These are phyloP conservation scores for Arachis hypogaea DNA, from an alignment of 306 rosid genomes.

Conservation along the genomic window DNA sequence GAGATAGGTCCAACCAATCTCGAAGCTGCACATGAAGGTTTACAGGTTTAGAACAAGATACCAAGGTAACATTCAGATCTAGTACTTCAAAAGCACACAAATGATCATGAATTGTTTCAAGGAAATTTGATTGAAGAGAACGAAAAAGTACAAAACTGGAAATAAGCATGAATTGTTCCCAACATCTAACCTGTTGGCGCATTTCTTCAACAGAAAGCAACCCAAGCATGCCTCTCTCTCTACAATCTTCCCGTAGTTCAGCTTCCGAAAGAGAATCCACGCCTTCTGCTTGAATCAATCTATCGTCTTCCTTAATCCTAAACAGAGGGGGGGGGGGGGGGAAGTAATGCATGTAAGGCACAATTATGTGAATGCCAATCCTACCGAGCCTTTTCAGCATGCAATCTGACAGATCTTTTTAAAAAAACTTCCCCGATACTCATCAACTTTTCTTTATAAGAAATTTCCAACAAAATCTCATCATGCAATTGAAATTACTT, in stretches of 20 bases:
- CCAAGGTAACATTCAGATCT: slow-evolving; percentile 28
- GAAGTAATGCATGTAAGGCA: slow-evolving; percentile 17
- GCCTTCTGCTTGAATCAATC: slow-evolving; percentile 86
- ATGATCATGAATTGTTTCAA: slow-evolving; percentile 17
- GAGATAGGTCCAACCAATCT: slow-evolving; percentile 97
- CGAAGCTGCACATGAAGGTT: slow-evolving; percentile 65
- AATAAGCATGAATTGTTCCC: slow-evolving; percentile 21
- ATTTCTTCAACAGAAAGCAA: slow-evolving; percentile 89
- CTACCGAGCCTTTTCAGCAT: slow-evolving; percentile 13
- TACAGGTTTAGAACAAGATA: slow-evolving; percentile 27
- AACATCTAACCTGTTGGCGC: slow-evolving; percentile 85
- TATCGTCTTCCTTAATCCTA: slow-evolving; percentile 94
- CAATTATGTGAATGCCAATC: not conserved
- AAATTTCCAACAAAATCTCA: slow-evolving; percentile 3
- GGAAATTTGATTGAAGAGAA: too few relatives aligned
- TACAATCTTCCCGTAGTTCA: slow-evolving; percentile 93
- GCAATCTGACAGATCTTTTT: not conserved
- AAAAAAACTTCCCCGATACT: not conserved
- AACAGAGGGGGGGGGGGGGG: slow-evolving; percentile 17
- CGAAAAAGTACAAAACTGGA: not conserved
- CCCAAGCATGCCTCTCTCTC: slow-evolving; percentile 99
- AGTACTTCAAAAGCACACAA: slow-evolving; percentile 39
- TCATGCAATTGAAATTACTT: slow-evolving; percentile 15
- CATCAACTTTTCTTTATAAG: slow-evolving; percentile 1
- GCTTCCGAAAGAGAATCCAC: slow-evolving; percentile 94